A percentile compares a stretch with the other conserved stretches of the same genome.
Conservation (phyloP, 1,284 basidiomycete species). For the Cryptococcus amylolentus region DNA sequence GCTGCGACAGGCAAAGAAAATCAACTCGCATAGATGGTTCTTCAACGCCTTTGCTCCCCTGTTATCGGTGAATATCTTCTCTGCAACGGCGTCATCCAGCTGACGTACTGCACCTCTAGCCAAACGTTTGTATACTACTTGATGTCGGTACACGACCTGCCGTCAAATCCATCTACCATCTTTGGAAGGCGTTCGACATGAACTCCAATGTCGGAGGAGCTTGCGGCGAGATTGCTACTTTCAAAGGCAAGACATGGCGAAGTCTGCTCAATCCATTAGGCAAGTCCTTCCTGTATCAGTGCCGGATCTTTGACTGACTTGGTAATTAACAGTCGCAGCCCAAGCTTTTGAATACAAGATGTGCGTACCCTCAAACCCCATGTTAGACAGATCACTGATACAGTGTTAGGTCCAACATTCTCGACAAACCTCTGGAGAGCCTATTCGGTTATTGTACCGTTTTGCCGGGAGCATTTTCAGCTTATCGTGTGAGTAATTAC, state of each 20-base stretch:
- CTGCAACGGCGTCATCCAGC: background rate
- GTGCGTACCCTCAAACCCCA: background rate
- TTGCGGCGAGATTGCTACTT: slow-evolving; percentile 89
- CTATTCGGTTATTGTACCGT: slow-evolving; percentile 85
- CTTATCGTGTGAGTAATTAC: slow-evolving; percentile 56
- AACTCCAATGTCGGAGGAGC: slow-evolving; percentile 91
- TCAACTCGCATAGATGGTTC: slow-evolving; percentile 93
- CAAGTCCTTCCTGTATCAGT: slow-evolving; percentile 39
- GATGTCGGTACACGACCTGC: slow-evolving; percentile 91
- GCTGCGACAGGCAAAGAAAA: slow-evolving; percentile 72
- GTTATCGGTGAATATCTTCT: slow-evolving; percentile 23
- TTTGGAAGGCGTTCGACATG: slow-evolving; percentile 92
- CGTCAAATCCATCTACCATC: slow-evolving; percentile 72
- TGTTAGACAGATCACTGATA: background rate
- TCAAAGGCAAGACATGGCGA: slow-evolving; percentile 84
- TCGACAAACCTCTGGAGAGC: slow-evolving; percentile 91
- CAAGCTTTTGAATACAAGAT: slow-evolving; percentile 91
- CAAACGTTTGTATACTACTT: slow-evolving; percentile 56
- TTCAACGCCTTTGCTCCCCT: slow-evolving; percentile 75
- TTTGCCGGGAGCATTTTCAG: slow-evolving; percentile 86
- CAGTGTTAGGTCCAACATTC: slow-evolving; percentile 62
- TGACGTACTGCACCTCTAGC: slow-evolving; percentile 57
- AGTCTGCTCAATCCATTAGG: slow-evolving; percentile 78
- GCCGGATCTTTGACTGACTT: background rate
- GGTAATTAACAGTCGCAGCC: slow-evolving; percentile 65